Percentiles rank a stretch among this genome's conserved stretches.
Evolutionary conservation across 2,329 filamentous ascomycete genomes (phyloP).

Genomic region (Dactylellina parvicollis): DNA sequence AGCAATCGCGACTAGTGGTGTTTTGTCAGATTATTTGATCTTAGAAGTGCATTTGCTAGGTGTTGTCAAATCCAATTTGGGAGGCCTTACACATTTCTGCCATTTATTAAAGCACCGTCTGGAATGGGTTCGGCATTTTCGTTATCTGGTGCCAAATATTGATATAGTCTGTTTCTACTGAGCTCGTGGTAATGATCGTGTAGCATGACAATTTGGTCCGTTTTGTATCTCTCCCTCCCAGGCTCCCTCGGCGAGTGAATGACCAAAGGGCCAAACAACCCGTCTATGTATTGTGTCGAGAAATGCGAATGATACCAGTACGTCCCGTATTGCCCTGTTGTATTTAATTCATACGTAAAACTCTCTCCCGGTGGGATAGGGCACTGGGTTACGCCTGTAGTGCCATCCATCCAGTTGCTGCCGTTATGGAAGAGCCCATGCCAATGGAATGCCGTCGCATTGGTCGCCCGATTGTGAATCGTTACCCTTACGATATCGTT

Average conservation of each 20-base stretch:
- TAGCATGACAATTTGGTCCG: constrained; percentile 73
- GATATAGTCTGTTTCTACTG: constrained; percentile 65
- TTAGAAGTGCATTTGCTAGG: neutral
- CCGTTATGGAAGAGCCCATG: constrained; percentile 82
- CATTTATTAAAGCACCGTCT: constrained; percentile 73
- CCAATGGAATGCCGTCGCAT: constrained; percentile 77
- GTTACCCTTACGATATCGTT: constrained; percentile 77
- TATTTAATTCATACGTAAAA: constrained; percentile 75
- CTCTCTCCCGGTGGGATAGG: constrained; percentile 71
- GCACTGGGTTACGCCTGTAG: constrained; percentile 74
- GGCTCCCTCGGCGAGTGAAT: constrained; percentile 70
- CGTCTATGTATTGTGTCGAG: constrained; percentile 73
- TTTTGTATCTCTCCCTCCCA: constrained; percentile 66
- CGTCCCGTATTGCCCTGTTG: constrained; percentile 66
- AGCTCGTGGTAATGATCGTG: constrained; percentile 77
- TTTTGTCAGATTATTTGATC: neutral
- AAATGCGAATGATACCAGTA: constrained; percentile 75
- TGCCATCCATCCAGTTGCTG: constrained; percentile 78
- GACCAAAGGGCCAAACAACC: constrained; percentile 73
- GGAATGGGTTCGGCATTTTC: constrained; percentile 73
- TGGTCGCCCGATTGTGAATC: constrained; percentile 73
- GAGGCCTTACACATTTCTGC: constrained; percentile 56
- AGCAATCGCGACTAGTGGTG: constrained; percentile 49
- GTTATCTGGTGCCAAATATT: constrained; percentile 68
- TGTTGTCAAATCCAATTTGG: neutral